Percentiles rank a stretch among this genome's conserved stretches.
Conservation (phyloP, 2,329 filamentous ascomycete species). For the Exophiala sp. region DNA sequence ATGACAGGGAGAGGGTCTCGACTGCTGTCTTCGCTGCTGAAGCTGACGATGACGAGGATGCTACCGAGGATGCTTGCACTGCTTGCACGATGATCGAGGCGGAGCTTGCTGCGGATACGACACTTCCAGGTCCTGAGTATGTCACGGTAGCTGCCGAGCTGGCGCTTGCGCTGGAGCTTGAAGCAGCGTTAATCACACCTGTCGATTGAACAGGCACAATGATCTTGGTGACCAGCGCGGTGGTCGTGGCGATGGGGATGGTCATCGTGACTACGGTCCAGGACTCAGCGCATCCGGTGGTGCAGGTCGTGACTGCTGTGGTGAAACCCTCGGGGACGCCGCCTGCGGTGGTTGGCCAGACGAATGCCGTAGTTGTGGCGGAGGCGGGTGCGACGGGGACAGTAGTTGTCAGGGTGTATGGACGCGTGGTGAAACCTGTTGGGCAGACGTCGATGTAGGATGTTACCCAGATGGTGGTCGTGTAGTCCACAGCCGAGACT, state of each 20-base stretch:
- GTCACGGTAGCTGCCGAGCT: too few relatives aligned
- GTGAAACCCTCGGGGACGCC: slow-evolving; percentile 38
- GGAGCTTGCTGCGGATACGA: too few relatives aligned
- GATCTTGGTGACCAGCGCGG: slow-evolving; percentile 19
- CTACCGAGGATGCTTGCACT: too few relatives aligned
- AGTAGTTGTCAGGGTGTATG: slow-evolving; percentile 13
- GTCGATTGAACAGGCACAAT: slow-evolving; percentile 10
- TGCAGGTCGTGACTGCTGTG: slow-evolving; percentile 41
- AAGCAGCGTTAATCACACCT: too few relatives aligned
- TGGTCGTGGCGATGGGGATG: slow-evolving; percentile 11
- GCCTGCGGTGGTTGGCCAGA: slow-evolving; percentile 26
- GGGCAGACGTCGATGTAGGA: slow-evolving; percentile 43
- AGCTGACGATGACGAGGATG: too few relatives aligned
- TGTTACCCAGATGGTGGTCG: slow-evolving; percentile 27
- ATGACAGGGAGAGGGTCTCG: too few relatives aligned
- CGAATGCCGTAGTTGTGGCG: slow-evolving; percentile 24
- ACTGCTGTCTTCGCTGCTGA: too few relatives aligned
- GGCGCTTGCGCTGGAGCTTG: too few relatives aligned
- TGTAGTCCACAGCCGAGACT: background rate
- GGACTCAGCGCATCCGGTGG: slow-evolving; percentile 31
- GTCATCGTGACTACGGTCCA: slow-evolving; percentile 14
- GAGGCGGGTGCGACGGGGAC: slow-evolving; percentile 4
- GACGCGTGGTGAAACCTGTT: slow-evolving; percentile 39
- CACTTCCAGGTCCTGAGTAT: too few relatives aligned
- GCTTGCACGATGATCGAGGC: too few relatives aligned